Evolutionary conservation across 495 filamentous ascomycete genomes (phyloP).

Genomic region (Cryomyces minteri): DNA sequence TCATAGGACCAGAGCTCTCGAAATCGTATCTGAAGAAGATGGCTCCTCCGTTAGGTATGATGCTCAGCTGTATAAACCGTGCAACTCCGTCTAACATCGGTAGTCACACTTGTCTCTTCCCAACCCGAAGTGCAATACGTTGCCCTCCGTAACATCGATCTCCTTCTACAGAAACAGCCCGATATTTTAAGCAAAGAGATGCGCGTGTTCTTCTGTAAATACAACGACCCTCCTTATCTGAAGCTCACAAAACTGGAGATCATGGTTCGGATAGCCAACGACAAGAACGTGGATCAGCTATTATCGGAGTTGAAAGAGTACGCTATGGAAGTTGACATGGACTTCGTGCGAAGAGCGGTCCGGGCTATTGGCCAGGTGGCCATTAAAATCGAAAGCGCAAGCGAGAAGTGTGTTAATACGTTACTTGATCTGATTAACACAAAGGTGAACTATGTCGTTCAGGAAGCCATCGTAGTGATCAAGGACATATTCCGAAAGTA

Average conservation of each 20-base stretch:
- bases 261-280: constrained; percentile 98
- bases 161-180: constrained; percentile 85
- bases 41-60: constrained; percentile 79
- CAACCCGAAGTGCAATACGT: constrained; percentile 97
- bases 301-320: constrained; percentile 92
- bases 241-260: constrained; percentile 97
- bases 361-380: constrained; percentile 93
- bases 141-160: constrained; percentile 85
- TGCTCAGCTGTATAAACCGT: neutral
- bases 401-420: constrained; percentile 88
- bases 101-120: constrained; percentile 90
- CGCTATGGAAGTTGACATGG: constrained; percentile 96
- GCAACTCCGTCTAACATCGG: constrained; percentile 3
- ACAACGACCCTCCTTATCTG: constrained; percentile 95
- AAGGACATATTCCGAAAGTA: constrained; percentile 98
- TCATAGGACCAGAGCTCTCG: constrained; percentile 56
- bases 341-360: constrained; percentile 87
- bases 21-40: constrained; percentile 89
- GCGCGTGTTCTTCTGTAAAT: constrained; percentile 98
- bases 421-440: constrained; percentile 85
- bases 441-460: constrained; percentile 97
- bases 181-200: constrained; percentile 95
- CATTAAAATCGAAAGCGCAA: constrained; percentile 91
- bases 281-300: constrained; percentile 89
- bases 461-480: constrained; percentile 95